A percentile compares a stretch with the other conserved stretches of the same genome.
These are phyloP conservation scores for Amylostereum areolatum DNA, from an alignment of 1,284 basidiomycete species.

Conservation along the genomic window DNA sequence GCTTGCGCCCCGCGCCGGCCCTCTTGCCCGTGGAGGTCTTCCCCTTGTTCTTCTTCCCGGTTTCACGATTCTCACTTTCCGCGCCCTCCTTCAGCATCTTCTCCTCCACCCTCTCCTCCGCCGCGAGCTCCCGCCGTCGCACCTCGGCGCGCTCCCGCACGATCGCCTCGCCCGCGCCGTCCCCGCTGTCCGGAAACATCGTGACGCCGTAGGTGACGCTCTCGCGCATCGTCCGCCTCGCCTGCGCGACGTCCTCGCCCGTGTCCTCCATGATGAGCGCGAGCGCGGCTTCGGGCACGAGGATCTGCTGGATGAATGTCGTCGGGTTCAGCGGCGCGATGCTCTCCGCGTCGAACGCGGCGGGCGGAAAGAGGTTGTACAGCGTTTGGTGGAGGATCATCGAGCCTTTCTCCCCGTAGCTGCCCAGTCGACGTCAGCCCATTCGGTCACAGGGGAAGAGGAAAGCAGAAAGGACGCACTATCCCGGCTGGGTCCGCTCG, in stretches of 20 bases:
- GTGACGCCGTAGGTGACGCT: constrained; percentile 71
- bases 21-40: no score
- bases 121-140: constrained; percentile 54
- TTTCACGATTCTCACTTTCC: no score
- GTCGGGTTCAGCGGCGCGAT: constrained; percentile 58
- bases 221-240: constrained; percentile 58
- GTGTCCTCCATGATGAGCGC: constrained; percentile 68
- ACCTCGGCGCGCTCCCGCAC: constrained; percentile 60
- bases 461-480: constrained; percentile 45
- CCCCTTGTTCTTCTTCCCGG: no score
- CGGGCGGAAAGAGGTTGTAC: constrained; percentile 65
- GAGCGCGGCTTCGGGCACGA: constrained; percentile 72
- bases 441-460: constrained; percentile 1
- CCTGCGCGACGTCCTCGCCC: constrained; percentile 29
- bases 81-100: constrained; percentile 23
- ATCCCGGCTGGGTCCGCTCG: constrained; percentile 74
- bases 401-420: constrained; percentile 76
- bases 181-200: constrained; percentile 56
- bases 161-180: constrained; percentile 35
- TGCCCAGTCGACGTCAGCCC: constrained; percentile 21
- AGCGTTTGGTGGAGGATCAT: constrained; percentile 73
- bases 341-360: constrained; percentile 41
- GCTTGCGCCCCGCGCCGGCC: no score
- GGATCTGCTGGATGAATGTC: constrained; percentile 66
- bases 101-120: constrained; percentile 44